A percentile compares a stretch with the other conserved stretches of the same genome.
These are phyloP conservation scores for Fraxinus ornus DNA, from an alignment of 305 asterid genomes.

Conservation along the genomic window DNA sequence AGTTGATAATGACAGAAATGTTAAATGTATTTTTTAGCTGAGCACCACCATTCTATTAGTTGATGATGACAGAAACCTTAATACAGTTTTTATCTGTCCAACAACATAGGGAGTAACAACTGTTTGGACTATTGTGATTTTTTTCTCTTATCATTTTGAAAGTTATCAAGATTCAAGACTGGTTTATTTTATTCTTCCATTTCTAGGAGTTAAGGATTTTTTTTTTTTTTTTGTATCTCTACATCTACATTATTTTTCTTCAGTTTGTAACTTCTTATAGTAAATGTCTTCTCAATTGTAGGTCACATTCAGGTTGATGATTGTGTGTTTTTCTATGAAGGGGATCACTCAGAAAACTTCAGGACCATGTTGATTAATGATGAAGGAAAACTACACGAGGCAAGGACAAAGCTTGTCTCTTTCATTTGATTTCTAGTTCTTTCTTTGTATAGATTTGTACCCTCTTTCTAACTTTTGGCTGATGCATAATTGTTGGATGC, in stretches of 20 bases:
- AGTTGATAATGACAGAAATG: not conserved
- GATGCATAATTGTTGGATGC: conserved; percentile 23
- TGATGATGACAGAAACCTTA: not conserved
- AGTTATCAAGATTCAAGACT: not conserved
- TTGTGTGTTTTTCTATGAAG: conserved; percentile 18
- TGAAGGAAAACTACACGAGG: conserved; percentile 45
- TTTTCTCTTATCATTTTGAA: not conserved
- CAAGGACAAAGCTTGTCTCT: conserved; percentile 24
- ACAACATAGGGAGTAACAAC: not conserved
- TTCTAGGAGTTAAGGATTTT: not conserved
- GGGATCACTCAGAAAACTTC: conserved; percentile 23
- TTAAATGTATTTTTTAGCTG: not conserved
- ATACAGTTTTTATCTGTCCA: conserved; percentile 2
- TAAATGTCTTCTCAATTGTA: conserved; percentile 1
- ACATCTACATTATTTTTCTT: not conserved
- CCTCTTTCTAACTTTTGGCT: conserved; percentile 13
- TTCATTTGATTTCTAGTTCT: conserved; percentile 6
- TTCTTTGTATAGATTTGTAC: not conserved
- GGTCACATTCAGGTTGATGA: conserved; percentile 17
- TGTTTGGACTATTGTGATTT: not conserved
- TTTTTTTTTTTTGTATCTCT: not conserved
- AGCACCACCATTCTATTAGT: not conserved
- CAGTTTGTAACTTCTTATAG: not conserved
- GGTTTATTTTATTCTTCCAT: not conserved
- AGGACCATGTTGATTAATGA: conserved; percentile 31